Evolutionary conservation across 441 rosid genomes (phyloP).

Genomic region (Bocquillonia castaneifolia): DNA sequence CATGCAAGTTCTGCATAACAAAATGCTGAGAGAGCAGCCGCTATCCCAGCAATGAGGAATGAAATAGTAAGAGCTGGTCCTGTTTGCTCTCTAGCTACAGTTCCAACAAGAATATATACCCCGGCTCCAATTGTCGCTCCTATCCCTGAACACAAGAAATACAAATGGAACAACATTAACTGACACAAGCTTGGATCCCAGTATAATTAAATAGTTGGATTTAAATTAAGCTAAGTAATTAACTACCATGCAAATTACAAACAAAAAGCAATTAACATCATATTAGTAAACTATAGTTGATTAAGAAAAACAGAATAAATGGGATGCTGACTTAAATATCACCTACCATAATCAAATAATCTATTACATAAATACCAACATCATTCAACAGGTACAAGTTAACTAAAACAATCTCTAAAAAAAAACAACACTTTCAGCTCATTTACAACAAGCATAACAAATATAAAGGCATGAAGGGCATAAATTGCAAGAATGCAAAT

Average conservation of each 20-base stretch:
- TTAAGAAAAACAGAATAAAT: not conserved
- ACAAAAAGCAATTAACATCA: no score
- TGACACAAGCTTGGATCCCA: not conserved
- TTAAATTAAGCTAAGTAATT: not conserved
- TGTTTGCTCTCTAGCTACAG: conserved; percentile 95
- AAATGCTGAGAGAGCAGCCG: conserved; percentile 89
- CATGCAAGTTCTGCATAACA: conserved; percentile 95
- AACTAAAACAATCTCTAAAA: no score
- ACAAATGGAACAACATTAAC: not conserved
- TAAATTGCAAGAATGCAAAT: not conserved
- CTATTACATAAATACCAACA: not conserved
- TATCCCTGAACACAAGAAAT: conserved; percentile 49
- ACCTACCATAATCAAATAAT: not conserved
- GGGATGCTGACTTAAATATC: not conserved
- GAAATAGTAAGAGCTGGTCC: conserved; percentile 91
- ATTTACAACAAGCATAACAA: not conserved
- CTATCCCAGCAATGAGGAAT: conserved; percentile 87
- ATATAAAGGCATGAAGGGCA: not conserved
- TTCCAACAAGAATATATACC: conserved; percentile 94
- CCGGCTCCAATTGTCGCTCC: conserved; percentile 99
- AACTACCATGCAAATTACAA: no score
- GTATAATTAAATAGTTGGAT: not conserved
- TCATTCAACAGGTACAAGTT: not conserved
- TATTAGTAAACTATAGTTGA: not conserved
- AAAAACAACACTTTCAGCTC: not conserved